Base-by-base conservation (phyloP, 257 asterid genomes). In the Thymus mandschuricus region DNA sequence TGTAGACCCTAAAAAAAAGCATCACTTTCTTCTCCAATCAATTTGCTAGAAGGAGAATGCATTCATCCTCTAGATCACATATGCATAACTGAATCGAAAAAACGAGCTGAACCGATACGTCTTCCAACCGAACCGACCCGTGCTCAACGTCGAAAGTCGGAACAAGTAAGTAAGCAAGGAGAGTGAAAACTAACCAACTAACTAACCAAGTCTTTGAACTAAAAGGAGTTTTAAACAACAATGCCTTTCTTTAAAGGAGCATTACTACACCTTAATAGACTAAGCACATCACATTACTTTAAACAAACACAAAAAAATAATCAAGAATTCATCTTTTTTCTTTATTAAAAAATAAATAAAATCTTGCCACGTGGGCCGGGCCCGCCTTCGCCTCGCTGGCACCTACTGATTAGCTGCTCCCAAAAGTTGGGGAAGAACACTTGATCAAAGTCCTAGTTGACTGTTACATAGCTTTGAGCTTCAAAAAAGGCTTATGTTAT, bases 391-490 rank as follows among this genome's bases (percentile, higher is more conserved):
- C 40, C 15, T n/a, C 54, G 73, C 15, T 80, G 84, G 76, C 79
- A 51, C 12, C 27, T 59, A 3, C 70, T 76, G 62, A 80, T 76
- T 68, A 7, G 81, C 58, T 27, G 28, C 67, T 64, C 79, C 79
- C 7, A 46, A 64, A 73, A 76, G 76, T 1, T 51, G 60, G 76
- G 80, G 49, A 44, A 15, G 58, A 43, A 49, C 55, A n/a, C 29
- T 45, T 33, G 41, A 34, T 28, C 58, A 58, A 38, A 38, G 6
- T 38, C 41, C 46, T 27, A 10, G 4, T 64, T 33, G 44, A 40
- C 43, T 66, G 28, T 21, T 29, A 7, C 51, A 3, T 69, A 38
- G 44, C 31, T 13, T 41, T 66, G 10, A 48, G 30, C 46, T 33
- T 48, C 10, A 10, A 11, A 38, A 4, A 38, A 38, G 0, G 15